Percentiles rank a stretch among this genome's conserved stretches.
phyloP scores from a whole-genome alignment of 495 filamentous ascomycete genomes.

The Podospora anserina region DNA sequence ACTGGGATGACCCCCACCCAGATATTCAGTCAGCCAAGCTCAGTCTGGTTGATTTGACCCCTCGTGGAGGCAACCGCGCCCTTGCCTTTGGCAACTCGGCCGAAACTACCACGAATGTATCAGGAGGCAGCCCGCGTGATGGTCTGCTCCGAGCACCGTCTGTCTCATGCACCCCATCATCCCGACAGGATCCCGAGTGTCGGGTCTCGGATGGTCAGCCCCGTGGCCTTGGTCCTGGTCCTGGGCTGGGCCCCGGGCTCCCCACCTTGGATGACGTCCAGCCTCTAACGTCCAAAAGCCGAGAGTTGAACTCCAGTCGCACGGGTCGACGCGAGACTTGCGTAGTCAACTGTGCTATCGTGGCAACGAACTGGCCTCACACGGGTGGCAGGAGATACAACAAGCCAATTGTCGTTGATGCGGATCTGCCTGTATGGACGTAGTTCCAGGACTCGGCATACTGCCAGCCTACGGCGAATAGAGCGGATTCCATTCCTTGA shows the following conservation, averaged over 20 bases:
- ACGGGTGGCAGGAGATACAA: slow-evolving; percentile 57
- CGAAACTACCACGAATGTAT: slow-evolving; percentile 10
- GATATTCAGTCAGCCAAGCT: slow-evolving; percentile 40
- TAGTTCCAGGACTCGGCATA: not conserved
- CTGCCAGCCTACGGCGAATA: not conserved
- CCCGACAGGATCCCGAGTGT: not conserved
- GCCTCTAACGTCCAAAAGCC: not conserved
- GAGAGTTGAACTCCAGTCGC: not conserved
- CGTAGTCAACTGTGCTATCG: slow-evolving; percentile 72
- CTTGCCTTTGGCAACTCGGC: slow-evolving; percentile 30
- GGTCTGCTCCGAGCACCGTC: not conserved
- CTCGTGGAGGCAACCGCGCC: slow-evolving; percentile 28
- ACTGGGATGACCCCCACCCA: slow-evolving; percentile 41
- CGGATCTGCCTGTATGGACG: slow-evolving; percentile 61
- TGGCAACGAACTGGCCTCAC: slow-evolving; percentile 65
- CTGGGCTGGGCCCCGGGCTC: too few species aligned
- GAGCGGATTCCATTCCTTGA: not conserved
- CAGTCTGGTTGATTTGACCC: slow-evolving; percentile 43
- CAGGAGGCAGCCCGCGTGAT: not conserved
- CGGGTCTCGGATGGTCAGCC: not conserved
- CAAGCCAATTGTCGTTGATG: slow-evolving; percentile 74
- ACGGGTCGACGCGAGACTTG: slow-evolving; percentile 63
- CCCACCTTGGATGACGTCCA: not conserved
- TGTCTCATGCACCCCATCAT: not conserved
- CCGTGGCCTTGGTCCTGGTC: not conserved